phyloP scores from a whole-genome alignment of 306 rosid species.

The Notholithocarpus densiflorus region DNA sequence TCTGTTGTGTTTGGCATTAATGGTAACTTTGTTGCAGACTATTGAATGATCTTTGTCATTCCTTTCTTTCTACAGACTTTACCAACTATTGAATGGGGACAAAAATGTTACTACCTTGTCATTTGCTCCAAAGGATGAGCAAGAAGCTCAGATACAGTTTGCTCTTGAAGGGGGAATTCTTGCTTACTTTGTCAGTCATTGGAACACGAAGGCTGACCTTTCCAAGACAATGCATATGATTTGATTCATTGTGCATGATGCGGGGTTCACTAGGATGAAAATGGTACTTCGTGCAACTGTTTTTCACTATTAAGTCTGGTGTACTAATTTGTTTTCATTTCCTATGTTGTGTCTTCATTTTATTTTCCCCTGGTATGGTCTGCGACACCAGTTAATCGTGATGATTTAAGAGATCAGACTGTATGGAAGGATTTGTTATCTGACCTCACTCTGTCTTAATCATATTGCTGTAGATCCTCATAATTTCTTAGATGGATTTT shows the following conservation, averaged over 20 bases:
- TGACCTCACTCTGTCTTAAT: not conserved
- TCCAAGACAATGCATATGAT: constrained; percentile 70
- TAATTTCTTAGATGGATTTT: not conserved
- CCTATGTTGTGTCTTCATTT: no score
- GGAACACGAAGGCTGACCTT: constrained; percentile 84
- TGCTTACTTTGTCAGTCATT: constrained; percentile 81
- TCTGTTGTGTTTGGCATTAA: not conserved
- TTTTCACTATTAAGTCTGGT: constrained; percentile 9
- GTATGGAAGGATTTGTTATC: constrained; percentile 41
- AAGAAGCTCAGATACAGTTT: constrained; percentile 98
- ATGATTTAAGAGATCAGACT: no score
- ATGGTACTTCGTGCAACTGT: constrained; percentile 47
- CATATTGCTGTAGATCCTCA: not conserved
- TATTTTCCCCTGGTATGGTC: no score
- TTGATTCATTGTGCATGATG: constrained; percentile 95
- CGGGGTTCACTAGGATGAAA: constrained; percentile 96
- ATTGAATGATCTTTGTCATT: constrained; percentile 2
- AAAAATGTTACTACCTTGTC: constrained; percentile 83
- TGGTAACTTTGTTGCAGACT: constrained; percentile 5
- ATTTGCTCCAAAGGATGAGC: constrained; percentile 97
- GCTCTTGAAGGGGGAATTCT: constrained; percentile 98
- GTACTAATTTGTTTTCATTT: not conserved
- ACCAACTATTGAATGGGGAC: constrained; percentile 70
- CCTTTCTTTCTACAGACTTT: constrained; percentile 40
- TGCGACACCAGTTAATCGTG: no score